Conservation (phyloP, 2,329 filamentous ascomycete genomes). For the Penicillium sp. region DNA sequence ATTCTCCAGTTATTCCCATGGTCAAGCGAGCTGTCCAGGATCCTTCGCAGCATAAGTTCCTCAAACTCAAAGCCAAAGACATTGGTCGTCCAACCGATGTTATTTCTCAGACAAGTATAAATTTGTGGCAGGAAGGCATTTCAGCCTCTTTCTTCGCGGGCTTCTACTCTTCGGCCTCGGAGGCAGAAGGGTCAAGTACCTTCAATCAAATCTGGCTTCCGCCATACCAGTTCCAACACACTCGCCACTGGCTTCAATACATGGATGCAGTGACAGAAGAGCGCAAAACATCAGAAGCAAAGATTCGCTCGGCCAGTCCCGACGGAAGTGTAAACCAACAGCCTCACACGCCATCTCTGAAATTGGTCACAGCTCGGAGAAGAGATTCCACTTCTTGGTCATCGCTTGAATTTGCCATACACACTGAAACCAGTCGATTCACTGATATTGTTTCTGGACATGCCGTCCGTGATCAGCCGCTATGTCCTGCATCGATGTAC, state of each 20-base stretch:
- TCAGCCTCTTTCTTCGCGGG: not conserved
- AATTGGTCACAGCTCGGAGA: constrained; percentile 5
- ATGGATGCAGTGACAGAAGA: constrained; percentile 9
- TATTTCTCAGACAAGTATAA: not conserved
- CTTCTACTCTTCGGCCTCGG: not conserved
- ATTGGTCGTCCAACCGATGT: not conserved
- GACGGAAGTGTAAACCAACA: not conserved
- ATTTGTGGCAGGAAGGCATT: constrained; percentile 10
- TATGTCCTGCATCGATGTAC: constrained; percentile 13
- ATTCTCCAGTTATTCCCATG: constrained; percentile 7
- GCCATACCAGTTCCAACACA: constrained; percentile 9
- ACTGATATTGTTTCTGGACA: constrained; percentile 10
- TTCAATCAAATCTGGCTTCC: constrained; percentile 12
- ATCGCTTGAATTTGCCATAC: constrained; percentile 9
- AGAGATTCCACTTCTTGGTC: constrained; percentile 12
- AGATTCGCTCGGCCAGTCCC: not conserved
- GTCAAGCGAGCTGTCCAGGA: constrained; percentile 3
- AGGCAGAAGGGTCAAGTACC: not conserved
- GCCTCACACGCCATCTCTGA: not conserved
- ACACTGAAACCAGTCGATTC: constrained; percentile 8
- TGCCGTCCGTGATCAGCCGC: constrained; percentile 8
- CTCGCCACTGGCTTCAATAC: constrained; percentile 8
- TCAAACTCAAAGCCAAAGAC: constrained; percentile 1
- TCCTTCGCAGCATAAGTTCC: constrained; percentile 3
- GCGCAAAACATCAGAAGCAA: not conserved